Evolutionary conservation across 2,329 filamentous ascomycete genomes (phyloP), one percentile per base, ranked within the genome.

Genomic region (Pseudogymnoascus sp.): DNA sequence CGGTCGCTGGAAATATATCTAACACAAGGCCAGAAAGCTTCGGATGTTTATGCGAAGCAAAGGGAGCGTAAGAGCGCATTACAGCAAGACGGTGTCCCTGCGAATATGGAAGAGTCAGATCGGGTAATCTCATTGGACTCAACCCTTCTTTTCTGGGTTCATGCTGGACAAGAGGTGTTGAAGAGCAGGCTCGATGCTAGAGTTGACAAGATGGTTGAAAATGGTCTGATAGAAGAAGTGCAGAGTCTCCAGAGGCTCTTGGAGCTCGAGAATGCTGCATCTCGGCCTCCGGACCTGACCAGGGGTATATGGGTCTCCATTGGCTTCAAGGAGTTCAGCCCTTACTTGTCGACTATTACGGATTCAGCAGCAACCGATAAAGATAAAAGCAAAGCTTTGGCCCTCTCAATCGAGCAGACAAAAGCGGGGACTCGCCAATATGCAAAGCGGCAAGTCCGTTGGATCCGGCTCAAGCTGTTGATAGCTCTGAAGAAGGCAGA

Each of bases 251-350:
- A 76, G 11, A 70, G 74, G 1, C 80, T 81, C 63, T 73, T 81
- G 2, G 67, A 75, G 14, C 66, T 73, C 4, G 73, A 79, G 60
- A 71, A 76, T 57, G 70, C 75, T 0, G 68, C 75, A 1, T 87
- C 84, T 0, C 73, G 78, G 1, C 65, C 73, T 0, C 74, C 94
- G 1, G 91, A 97, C 69, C 80, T 84, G 65, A 89, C 83, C 1
- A 85, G 86, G 60, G 95, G 94, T 0, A 95, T 99, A 43, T 99
- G 93, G 91, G 89, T 96, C 60, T 94, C 92, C 1, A 99, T 99
- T 64, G 94, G 94, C 1, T 97, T 91, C 75, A 97, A 95, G 71
- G 91, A 99, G 70, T 88, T 97, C 70, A 82, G 89, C 62, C 80
- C 83, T 0, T 96, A 91, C 69, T 75, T 92, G 22, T 68, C 75